Percentiles rank a stretch among this genome's conserved stretches.
Evolutionary conservation across 805 yeast species (phyloP).

Genomic region (Clavispora phyllophila): DNA sequence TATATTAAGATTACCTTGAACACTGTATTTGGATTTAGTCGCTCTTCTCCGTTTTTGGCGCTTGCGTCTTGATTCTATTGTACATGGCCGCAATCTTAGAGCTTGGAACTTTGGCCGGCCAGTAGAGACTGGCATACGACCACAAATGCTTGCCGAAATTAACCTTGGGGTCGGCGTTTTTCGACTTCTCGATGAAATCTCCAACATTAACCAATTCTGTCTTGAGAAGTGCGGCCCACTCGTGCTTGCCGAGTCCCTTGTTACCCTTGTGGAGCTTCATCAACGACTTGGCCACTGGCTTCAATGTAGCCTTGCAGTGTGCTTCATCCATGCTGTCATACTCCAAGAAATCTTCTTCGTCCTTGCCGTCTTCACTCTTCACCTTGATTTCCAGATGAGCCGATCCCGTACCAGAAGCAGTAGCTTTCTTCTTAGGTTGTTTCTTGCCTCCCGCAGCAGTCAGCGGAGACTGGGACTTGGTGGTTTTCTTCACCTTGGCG

Average conservation of each 20-base stretch:
- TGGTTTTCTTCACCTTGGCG: constrained; percentile 14
- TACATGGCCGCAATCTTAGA: constrained; percentile 74
- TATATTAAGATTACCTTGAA: background rate
- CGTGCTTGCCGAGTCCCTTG: constrained; percentile 67
- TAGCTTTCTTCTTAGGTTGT: constrained; percentile 7
- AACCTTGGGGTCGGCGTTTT: constrained; percentile 19
- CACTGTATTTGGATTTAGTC: background rate
- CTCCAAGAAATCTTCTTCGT: constrained; percentile 36
- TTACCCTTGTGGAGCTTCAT: constrained; percentile 65
- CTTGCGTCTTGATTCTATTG: constrained; percentile 42
- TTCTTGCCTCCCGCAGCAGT: constrained; percentile 10
- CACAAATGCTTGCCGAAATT: constrained; percentile 63
- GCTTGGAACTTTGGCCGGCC: constrained; percentile 86
- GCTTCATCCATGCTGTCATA: constrained; percentile 78
- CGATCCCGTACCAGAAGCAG: constrained; percentile 2
- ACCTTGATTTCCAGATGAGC: constrained; percentile 11
- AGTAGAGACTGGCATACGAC: constrained; percentile 77
- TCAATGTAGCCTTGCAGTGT: constrained; percentile 54
- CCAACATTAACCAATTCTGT: constrained; percentile 70
- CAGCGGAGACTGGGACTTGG: constrained; percentile 18
- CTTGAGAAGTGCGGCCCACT: constrained; percentile 69
- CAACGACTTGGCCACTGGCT: constrained; percentile 64
- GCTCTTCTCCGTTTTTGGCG: constrained; percentile 8
- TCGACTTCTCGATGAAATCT: constrained; percentile 51
- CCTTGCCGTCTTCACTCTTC: constrained; percentile 19